Percentiles rank a stretch among this genome's conserved stretches.
Evolutionary conservation across 1,139 yeast genomes (phyloP).

Genomic region (Sporopachydermia cereana): DNA sequence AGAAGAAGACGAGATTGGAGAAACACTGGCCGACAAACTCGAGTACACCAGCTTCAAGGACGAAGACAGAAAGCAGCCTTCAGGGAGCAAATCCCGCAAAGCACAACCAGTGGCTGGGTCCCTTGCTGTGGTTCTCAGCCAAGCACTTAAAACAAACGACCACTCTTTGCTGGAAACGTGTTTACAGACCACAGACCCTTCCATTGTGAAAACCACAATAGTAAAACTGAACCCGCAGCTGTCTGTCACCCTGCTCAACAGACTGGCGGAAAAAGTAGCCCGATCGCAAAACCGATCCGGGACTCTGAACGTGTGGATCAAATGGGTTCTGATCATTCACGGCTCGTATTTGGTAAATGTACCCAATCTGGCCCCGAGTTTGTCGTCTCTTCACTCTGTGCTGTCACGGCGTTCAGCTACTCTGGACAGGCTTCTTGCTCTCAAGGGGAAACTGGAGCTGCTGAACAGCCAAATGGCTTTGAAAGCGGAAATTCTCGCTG

Average conservation of each 20-base stretch:
- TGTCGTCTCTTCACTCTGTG: conserved; percentile 70
- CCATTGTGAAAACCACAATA: conserved; percentile 61
- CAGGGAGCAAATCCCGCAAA: neutral
- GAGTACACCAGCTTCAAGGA: conserved; percentile 6
- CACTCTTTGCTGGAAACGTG: conserved; percentile 53
- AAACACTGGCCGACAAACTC: conserved; percentile 6
- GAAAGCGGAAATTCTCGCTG: conserved; percentile 39
- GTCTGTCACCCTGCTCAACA: conserved; percentile 66
- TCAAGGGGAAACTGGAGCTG: conserved; percentile 73
- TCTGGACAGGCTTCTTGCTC: conserved; percentile 65
- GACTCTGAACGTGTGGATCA: conserved; percentile 77
- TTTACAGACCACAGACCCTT: conserved; percentile 61
- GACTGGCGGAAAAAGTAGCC: conserved; percentile 75
- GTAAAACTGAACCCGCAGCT: conserved; percentile 56
- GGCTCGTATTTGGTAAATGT: conserved; percentile 70
- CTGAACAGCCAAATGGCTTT: conserved; percentile 59
- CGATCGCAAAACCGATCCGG: conserved; percentile 59
- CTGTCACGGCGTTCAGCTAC: conserved; percentile 63
- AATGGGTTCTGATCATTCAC: conserved; percentile 85
- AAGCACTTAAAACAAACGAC: conserved; percentile 30
- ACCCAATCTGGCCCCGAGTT: conserved; percentile 54
- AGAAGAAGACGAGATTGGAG: conserved; percentile 18
- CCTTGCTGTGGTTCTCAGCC: conserved; percentile 27
- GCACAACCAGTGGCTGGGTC: conserved; percentile 22
- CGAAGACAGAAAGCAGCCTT: neutral